Percentiles rank a stretch among this genome's conserved stretches.
phyloP scores from a whole-genome alignment of 1,284 basidiomycete species.

The Pisolithus thermaeus region DNA sequence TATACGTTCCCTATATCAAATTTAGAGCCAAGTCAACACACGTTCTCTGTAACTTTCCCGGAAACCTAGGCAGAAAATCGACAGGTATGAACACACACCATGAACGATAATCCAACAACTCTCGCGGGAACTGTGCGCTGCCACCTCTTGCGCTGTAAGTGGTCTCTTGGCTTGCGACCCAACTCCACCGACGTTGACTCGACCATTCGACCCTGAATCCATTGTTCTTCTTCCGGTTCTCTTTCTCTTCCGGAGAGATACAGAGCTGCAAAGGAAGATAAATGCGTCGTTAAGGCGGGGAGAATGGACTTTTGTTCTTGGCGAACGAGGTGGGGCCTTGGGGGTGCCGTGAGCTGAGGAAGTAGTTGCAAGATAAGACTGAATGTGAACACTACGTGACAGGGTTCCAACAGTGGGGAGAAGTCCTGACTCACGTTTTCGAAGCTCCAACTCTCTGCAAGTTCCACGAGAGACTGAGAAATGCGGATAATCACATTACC shows the following conservation, averaged over 20 bases:
- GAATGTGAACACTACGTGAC: too few species aligned
- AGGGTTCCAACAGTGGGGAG: too few species aligned
- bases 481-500: too few species aligned
- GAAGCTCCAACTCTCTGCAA: too few species aligned
- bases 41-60: too few species aligned
- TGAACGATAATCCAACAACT: constrained; percentile 90
- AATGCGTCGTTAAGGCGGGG: neutral
- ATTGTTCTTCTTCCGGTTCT: neutral
- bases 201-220: neutral
- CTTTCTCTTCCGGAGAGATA: neutral
- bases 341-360: too few species aligned
- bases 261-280: neutral
- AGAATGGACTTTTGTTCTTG: neutral
- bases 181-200: neutral
- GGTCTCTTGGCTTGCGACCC: constrained; percentile 15
- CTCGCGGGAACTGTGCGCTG: constrained; percentile 61
- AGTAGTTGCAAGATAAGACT: too few species aligned
- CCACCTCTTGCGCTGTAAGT: constrained; percentile 46
- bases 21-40: constrained; percentile 3
- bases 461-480: too few species aligned
- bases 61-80: too few species aligned
- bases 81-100: constrained; percentile 39
- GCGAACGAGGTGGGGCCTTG: too few species aligned
- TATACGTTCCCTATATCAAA: constrained; percentile 50
- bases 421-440: too few species aligned